A percentile compares a stretch with the other conserved stretches of the same genome.
These are phyloP conservation scores for Penicillium sp. DNA, from an alignment of 2,329 filamentous ascomycete genomes.

Conservation along the genomic window DNA sequence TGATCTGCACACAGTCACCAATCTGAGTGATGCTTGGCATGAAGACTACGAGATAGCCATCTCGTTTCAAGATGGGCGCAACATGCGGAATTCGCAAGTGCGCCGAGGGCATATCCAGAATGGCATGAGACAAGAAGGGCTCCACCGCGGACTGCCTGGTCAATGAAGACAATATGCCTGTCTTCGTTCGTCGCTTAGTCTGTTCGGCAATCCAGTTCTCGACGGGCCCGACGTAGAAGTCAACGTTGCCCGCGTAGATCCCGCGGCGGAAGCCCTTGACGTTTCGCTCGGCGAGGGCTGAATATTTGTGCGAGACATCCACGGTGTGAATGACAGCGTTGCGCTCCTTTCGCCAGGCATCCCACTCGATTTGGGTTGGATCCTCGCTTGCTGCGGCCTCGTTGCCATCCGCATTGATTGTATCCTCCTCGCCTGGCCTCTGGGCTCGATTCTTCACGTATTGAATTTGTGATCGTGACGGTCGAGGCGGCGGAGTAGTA, in stretches of 20 bases:
- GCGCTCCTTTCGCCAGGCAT: slow-evolving; percentile 54
- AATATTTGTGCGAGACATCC: slow-evolving; percentile 65
- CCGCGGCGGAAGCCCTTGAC: slow-evolving; percentile 69
- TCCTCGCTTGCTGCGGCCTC: slow-evolving; percentile 17
- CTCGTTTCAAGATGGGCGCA: slow-evolving; percentile 58
- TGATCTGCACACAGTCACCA: slow-evolving; percentile 60
- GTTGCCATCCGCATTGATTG: slow-evolving; percentile 11
- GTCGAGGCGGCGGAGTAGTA: slow-evolving; percentile 51
- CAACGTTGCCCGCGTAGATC: slow-evolving; percentile 68
- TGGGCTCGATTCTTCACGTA: slow-evolving; percentile 30
- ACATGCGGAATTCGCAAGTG: slow-evolving; percentile 53
- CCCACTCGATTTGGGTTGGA: slow-evolving; percentile 41
- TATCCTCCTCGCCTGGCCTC: slow-evolving; percentile 26
- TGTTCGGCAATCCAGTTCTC: slow-evolving; percentile 63
- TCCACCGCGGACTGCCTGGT: slow-evolving; percentile 30
- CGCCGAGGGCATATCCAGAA: slow-evolving; percentile 72
- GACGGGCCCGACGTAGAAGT: slow-evolving; percentile 72
- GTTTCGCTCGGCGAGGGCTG: slow-evolving; percentile 64
- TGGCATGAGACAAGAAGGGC: slow-evolving; percentile 70
- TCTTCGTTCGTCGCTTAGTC: slow-evolving; percentile 40
- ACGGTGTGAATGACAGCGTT: slow-evolving; percentile 74
- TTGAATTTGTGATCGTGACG: slow-evolving; percentile 36
- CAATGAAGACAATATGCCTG: slow-evolving; percentile 21
- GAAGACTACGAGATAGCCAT: slow-evolving; percentile 70
- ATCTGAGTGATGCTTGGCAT: slow-evolving; percentile 79